Evolutionary conservation across 2,329 filamentous ascomycete species (phyloP).

Genomic region (Alternaria consortialis): DNA sequence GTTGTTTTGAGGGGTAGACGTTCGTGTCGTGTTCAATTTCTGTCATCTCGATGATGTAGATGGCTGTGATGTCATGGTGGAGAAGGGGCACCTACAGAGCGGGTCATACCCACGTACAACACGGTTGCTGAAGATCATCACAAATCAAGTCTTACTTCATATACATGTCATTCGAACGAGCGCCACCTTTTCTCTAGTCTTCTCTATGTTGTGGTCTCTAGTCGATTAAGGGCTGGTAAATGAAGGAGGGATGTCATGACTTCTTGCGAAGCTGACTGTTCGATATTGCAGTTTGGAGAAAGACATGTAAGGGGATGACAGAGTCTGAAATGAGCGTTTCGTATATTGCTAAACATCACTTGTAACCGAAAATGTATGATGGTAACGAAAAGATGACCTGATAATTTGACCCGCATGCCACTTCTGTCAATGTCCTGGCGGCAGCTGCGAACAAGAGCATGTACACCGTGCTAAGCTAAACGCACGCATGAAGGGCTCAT

Average conservation of each 20-base stretch:
- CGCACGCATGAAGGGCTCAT: conserved; percentile 9
- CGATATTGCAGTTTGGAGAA: neutral
- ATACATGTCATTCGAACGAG: neutral
- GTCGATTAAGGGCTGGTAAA: neutral
- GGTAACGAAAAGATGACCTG: neutral
- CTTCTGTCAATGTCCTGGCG: neutral
- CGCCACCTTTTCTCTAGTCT: neutral
- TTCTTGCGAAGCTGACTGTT: neutral
- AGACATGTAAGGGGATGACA: neutral
- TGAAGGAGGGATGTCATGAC: neutral
- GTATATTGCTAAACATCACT: neutral
- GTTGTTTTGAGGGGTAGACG: neutral
- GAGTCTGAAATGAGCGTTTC: neutral
- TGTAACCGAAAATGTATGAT: no score
- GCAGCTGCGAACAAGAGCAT: neutral
- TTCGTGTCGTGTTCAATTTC: neutral
- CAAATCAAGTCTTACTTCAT: neutral
- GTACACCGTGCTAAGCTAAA: neutral
- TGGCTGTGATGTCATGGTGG: conserved; percentile 19
- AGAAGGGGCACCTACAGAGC: conserved; percentile 4
- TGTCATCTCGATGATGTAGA: conserved; percentile 11
- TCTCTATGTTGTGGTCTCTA: neutral
- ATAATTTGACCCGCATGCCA: neutral
- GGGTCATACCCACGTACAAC: neutral
- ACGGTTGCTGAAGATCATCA: neutral